Conservation (phyloP, 495 filamentous ascomycete genomes). For the Aspergillus leporis region DNA sequence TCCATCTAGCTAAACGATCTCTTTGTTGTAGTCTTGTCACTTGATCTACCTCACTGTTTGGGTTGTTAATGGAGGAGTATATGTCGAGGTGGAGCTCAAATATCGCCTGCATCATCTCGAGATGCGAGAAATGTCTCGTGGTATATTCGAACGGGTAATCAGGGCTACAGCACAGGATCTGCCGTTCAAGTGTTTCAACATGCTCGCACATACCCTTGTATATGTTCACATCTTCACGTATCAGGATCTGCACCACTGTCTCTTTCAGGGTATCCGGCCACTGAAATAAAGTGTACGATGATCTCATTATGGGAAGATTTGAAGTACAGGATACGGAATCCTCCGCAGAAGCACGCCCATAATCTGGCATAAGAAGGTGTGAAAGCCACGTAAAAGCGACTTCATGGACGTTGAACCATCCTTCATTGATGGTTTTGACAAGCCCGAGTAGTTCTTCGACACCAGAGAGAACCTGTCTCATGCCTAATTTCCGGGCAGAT, state of each 20-base stretch:
- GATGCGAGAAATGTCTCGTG: conserved; percentile 24
- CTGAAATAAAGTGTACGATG: conserved; percentile 59
- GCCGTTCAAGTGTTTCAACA: conserved; percentile 35
- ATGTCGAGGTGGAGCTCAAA: conserved; percentile 91
- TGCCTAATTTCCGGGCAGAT: conserved; percentile 49
- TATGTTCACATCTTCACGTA: conserved; percentile 67
- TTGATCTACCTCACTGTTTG: conserved; percentile 66
- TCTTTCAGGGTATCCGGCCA: conserved; percentile 78
- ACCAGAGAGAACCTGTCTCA: conserved; percentile 55
- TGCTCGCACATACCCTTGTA: conserved; percentile 53
- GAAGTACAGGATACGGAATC: conserved; percentile 12
- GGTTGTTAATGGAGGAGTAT: conserved; percentile 73
- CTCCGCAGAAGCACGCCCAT: conserved; percentile 22
- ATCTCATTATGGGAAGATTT: conserved; percentile 34
- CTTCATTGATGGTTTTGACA: conserved; percentile 50
- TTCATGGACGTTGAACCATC: conserved; percentile 62
- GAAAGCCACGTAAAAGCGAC: conserved; percentile 65
- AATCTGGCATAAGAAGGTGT: conserved; percentile 51
- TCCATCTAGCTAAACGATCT: conserved; percentile 75
- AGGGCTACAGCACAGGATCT: conserved; percentile 28
- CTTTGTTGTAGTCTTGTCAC: conserved; percentile 60
- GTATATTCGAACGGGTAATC: conserved; percentile 30
- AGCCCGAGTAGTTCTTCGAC: conserved; percentile 59
- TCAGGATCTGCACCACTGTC: conserved; percentile 65
- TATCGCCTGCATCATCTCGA: conserved; percentile 69